Base-by-base conservation (phyloP, 2,329 filamentous ascomycete genomes). In the Fonsecaea multimorphosa region DNA sequence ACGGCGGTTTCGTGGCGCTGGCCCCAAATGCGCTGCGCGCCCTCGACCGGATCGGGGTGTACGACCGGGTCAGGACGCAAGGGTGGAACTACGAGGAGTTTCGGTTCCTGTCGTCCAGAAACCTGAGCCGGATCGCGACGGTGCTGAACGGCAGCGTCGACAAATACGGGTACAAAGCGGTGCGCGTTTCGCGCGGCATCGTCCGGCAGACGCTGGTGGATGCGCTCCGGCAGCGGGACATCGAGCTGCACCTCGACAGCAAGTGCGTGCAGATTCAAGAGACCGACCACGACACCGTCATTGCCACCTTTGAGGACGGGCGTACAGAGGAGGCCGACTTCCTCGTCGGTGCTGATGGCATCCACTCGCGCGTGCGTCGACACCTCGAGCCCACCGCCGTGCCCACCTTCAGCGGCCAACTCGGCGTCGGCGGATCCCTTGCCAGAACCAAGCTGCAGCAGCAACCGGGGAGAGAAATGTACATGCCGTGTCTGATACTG, bases 21-120 rank as follows among this genome's bases (percentile, higher is more conserved):
- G 85, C 85, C 0, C 85, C 86, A 6, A 88, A 87, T 59, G 84
- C 85, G 0, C 79, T 88, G 0, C 78, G 79, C 3, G 77, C 86
- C 36, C 78, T 88, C 0, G 82, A 87, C 65, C 73, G 71, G 0
- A 73, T 87, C 0, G 81, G 78, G 0, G 75, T 86, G 1, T 85
- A 85, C 69, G 58, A 78, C 0, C 77, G 77, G 2, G 75, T 87
- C 55, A 74, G 75, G 4, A 67, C 76, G 0, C 76, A 80, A 16
- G 82, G 81, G 53, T 85, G 80, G 73, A 78, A 82, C 16, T 86
- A 86, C 64, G 80, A 85, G 3, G 76, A 76, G 0, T 76, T 86
- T 0, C 75, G 81, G 34, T 86, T 84, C 72, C 46, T 67, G n/a
- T 67, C 64, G 19, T 66, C 67, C 2, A 77, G 77, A 34, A 78